Percentiles rank a stretch among this genome's conserved stretches.
Conservation (phyloP, 2,329 filamentous ascomycete genomes). For the Fusarium gaditjirri region DNA sequence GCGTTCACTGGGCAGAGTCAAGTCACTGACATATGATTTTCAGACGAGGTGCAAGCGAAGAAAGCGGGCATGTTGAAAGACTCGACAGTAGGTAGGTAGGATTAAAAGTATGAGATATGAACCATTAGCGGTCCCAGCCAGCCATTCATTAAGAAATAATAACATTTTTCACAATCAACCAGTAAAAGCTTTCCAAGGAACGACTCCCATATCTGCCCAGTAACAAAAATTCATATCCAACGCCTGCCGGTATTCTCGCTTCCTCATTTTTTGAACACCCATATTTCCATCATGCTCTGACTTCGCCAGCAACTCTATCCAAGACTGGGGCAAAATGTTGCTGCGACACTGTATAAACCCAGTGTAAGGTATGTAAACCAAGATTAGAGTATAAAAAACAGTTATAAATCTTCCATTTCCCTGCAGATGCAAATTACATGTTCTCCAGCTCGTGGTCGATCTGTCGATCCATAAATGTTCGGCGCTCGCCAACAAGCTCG, state of each 20-base stretch:
- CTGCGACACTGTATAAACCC: conserved; percentile 28
- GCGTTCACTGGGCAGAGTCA: not conserved
- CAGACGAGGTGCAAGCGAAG: not conserved
- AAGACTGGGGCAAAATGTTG: conserved; percentile 7
- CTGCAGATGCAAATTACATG: conserved; percentile 69
- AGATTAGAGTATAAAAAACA: conserved; percentile 31
- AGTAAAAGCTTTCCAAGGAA: conserved; percentile 40
- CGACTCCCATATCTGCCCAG: conserved; percentile 40
- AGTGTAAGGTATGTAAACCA: conserved; percentile 40
- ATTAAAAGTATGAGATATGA: conserved; percentile 23
- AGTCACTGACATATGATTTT: not conserved
- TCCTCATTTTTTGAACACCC: conserved; percentile 40
- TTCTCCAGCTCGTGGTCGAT: conserved; percentile 94
- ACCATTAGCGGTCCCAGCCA: conserved; percentile 25
- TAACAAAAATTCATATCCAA: conserved; percentile 25
- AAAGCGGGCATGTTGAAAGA: not conserved
- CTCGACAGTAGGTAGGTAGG: conserved; percentile 13
- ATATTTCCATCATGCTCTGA: conserved; percentile 16
- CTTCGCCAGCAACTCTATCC: conserved; percentile 18
- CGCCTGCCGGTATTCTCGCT: conserved; percentile 37
- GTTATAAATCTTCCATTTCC: conserved; percentile 6
- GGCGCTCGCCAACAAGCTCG: conserved; percentile 85
- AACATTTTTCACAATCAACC: conserved; percentile 38
- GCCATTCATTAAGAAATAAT: conserved; percentile 37
- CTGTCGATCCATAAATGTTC: conserved; percentile 88